These are phyloP conservation scores for Pyrenochaeta sp. DNA, from an alignment of 2,329 filamentous ascomycete genomes.

Conservation along the genomic window DNA sequence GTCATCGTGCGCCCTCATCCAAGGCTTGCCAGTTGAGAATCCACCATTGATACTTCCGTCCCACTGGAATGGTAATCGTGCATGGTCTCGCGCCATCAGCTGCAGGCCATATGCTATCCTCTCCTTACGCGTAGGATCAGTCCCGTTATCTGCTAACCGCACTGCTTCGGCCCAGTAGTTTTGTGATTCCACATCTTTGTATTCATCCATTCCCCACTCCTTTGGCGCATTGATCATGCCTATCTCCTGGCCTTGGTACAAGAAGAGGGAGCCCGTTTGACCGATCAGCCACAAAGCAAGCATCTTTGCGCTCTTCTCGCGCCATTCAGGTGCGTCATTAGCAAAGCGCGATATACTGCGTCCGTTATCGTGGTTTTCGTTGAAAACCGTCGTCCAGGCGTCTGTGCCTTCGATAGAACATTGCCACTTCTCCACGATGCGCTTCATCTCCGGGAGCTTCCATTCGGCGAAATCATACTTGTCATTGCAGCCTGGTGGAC, in stretches of 20 bases:
- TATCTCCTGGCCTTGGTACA: constrained; percentile 70
- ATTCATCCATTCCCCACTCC: constrained; percentile 62
- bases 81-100: constrained; percentile 72
- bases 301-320: constrained; percentile 61
- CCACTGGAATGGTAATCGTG: constrained; percentile 78
- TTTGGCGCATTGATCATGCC: constrained; percentile 66
- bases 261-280: constrained; percentile 63
- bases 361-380: constrained; percentile 71
- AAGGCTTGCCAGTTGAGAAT: constrained; percentile 69
- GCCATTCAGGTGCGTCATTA: constrained; percentile 56
- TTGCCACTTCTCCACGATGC: constrained; percentile 57
- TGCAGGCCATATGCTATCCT: constrained; percentile 60
- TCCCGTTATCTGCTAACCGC: constrained; percentile 31
- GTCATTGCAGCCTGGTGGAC: constrained; percentile 37
- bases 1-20: constrained; percentile 75
- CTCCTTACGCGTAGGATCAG: constrained; percentile 43
- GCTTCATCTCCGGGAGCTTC: constrained; percentile 54
- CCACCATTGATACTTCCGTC: constrained; percentile 66
- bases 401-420: constrained; percentile 57
- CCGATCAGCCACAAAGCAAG: constrained; percentile 60
- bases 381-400: constrained; percentile 66
- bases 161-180: constrained; percentile 54
- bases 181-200: constrained; percentile 69
- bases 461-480: constrained; percentile 48
- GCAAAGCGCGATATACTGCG: constrained; percentile 64